Base-by-base conservation (phyloP, 805 yeast species). In the Metschnikowia peoriensis region DNA sequence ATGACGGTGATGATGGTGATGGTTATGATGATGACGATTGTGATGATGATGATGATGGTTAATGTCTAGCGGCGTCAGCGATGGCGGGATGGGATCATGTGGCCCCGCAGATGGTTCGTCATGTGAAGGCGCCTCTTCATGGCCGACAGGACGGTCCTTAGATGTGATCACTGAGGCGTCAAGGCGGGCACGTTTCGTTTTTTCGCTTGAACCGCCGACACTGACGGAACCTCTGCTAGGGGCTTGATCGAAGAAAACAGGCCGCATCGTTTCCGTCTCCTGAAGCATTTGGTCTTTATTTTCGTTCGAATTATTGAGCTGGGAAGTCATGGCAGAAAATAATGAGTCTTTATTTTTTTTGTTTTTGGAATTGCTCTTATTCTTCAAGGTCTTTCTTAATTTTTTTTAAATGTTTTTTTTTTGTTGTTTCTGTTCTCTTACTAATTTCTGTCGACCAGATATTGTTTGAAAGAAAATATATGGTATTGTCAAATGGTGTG, bases 241-340 rank as follows among this genome's bases (percentile, higher is more conserved):
- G 8, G 67, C 48, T 44, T 60, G 61, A 50, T 68, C 72, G 52
- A 68, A 67, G 51, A 68, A 70, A 43, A 69, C 72, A 41, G 63
- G 68, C 39, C 72, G 65, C 58, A 70, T 67, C 55, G 66, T 66
- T 27, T 65, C 68, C 10, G 61, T 49, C 39, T 62, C 69, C 51
- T 61, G 66, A 52, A 67, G 65, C 44, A 67, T 65, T 56, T 65
- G 70, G 51, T 68, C 70, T 49, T 66, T 64, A 52, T 67, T 66
- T 17, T 69, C 71, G 51, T 63, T 63, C 38, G 60, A 56, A 54
- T 68, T 67, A 55, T 68, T 66, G 43, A 68, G 61, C 47, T 67
- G 71, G 41, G 71, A 66, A 49, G 67, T 63, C 70, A 67, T 67
- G 48, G 44, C 46, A 32, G 35, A 12, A 12, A 32, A 32, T 32